A percentile compares a stretch with the other conserved stretches of the same genome.
Evolutionary conservation across 805 yeast genomes (phyloP).

Genomic region (Candida fluviatilis): DNA sequence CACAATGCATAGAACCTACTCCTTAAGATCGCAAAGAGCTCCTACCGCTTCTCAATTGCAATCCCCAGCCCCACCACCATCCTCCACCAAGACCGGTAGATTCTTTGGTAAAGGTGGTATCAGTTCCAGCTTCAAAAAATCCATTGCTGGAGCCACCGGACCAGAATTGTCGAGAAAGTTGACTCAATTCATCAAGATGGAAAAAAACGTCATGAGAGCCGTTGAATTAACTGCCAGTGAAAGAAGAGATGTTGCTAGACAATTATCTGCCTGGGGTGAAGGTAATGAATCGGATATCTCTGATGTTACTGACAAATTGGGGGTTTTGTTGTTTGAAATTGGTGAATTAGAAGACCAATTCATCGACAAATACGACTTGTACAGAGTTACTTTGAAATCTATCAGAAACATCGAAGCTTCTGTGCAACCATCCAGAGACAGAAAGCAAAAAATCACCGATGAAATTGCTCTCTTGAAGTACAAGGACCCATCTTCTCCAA

Average conservation of each 20-base stretch:
- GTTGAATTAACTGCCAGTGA: constrained; percentile 74
- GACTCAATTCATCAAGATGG: constrained; percentile 72
- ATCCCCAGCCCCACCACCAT: constrained; percentile 92
- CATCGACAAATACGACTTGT: constrained; percentile 82
- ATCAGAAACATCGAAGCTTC: constrained; percentile 83
- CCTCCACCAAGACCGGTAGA: constrained; percentile 73
- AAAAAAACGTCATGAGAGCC: constrained; percentile 76
- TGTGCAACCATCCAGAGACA: constrained; percentile 84
- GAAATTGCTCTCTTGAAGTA: constrained; percentile 80
- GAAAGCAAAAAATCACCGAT: constrained; percentile 81
- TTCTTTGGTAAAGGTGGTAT: constrained; percentile 84
- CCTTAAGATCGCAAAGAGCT: constrained; percentile 90
- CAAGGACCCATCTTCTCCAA: constrained; percentile 82
- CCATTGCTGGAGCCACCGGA: constrained; percentile 74
- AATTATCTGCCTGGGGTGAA: constrained; percentile 82
- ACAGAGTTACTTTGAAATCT: constrained; percentile 76
- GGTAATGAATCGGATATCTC: constrained; percentile 82
- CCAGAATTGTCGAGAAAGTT: constrained; percentile 77
- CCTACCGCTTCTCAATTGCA: constrained; percentile 96
- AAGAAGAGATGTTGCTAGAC: constrained; percentile 78
- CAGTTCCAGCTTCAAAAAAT: constrained; percentile 59
- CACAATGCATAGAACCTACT: constrained; percentile 96
- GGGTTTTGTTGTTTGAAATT: constrained; percentile 76
- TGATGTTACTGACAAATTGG: constrained; percentile 83
- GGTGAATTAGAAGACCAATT: constrained; percentile 86